Evolutionary conservation across 441 rosid genomes (phyloP).

Genomic region (Pelargonium australe): DNA sequence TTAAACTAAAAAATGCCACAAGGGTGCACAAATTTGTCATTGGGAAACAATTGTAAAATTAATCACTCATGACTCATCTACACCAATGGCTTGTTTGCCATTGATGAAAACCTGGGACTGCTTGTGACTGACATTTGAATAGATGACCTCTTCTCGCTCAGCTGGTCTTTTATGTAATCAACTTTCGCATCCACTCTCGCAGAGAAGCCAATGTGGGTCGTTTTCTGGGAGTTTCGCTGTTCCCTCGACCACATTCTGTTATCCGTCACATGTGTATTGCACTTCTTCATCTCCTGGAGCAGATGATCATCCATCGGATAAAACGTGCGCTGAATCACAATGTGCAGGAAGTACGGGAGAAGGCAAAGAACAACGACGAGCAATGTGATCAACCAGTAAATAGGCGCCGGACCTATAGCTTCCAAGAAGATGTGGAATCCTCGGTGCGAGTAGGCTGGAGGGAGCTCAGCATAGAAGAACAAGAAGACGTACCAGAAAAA

Average conservation of each 20-base stretch:
- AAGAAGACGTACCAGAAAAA: slow-evolving; percentile 56
- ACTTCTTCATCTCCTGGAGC: slow-evolving; percentile 58
- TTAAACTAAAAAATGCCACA: no score
- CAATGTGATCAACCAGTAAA: slow-evolving; percentile 39
- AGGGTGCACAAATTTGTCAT: no score
- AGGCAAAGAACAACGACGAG: slow-evolving; percentile 38
- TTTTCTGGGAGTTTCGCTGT: slow-evolving; percentile 35
- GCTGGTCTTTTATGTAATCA: slow-evolving; percentile 20
- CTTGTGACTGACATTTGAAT: slow-evolving; percentile 5
- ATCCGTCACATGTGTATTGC: slow-evolving; percentile 39
- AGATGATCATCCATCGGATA: slow-evolving; percentile 64
- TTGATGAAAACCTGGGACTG: background rate
- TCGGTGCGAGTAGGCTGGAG: slow-evolving; percentile 33
- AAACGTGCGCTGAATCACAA: slow-evolving; percentile 34
- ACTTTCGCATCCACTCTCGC: slow-evolving; percentile 63
- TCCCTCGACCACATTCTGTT: slow-evolving; percentile 53
- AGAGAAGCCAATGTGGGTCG: slow-evolving; percentile 49
- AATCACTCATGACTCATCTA: no score
- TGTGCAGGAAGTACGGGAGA: slow-evolving; percentile 46
- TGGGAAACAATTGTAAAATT: no score
- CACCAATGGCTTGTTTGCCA: no score
- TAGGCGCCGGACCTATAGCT: slow-evolving; percentile 41
- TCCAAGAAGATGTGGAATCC: slow-evolving; percentile 39
- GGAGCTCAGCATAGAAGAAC: slow-evolving; percentile 36
- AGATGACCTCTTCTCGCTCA: slow-evolving; percentile 18